Evolutionary conservation across 768 basidiomycete genomes (phyloP), one percentile per base, ranked within the genome.

Genomic region (Boletales sp.): DNA sequence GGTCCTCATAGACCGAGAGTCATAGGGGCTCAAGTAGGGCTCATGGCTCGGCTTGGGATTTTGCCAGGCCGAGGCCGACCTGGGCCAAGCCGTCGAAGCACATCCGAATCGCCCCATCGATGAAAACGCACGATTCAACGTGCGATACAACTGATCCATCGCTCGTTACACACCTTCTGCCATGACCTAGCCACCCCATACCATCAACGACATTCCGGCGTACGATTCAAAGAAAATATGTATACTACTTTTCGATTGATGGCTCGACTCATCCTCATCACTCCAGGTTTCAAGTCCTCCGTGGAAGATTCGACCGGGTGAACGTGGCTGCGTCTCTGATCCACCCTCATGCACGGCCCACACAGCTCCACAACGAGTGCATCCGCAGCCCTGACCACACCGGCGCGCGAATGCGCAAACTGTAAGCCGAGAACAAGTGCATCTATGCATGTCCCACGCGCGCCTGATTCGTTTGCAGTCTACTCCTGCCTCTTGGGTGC

Each of bases 401-500:
- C 27, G 65, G 61, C 21, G 24, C 44, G 32, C 58, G 67, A 21
- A 47, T 69, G 18, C 65, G 52, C 24, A 68, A 58, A 47, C 56
- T 68, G 7, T 62, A 68, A 35, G 57, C 64, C 1, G 67, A 68
- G 44, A 70, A 69, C 45, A 63, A 68, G 69, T 68, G 39, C 4
- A 67, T 27, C 7, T n/a, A n/a, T n/a, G n/a, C n/a, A n/a, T 6
- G 24, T 3, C 29, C 19, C 29, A 38, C 12, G 17, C n/a, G 27
- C n/a, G 4, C 45, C 24, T 17, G 2, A 11, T 41, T 12, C 11
- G n/a, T n/a, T n/a, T 11, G 34, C 11, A 68, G 66, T 43, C 62
- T 68, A 8, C 68, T 68, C n/a, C n/a, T n/a, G n/a, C n/a, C n/a
- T n/a, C 19, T 62, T 68, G 39, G 66, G 69, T 24, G 66, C 66